Conservation (phyloP, 2,329 filamentous ascomycete species). For the Eurotiales sp. region DNA sequence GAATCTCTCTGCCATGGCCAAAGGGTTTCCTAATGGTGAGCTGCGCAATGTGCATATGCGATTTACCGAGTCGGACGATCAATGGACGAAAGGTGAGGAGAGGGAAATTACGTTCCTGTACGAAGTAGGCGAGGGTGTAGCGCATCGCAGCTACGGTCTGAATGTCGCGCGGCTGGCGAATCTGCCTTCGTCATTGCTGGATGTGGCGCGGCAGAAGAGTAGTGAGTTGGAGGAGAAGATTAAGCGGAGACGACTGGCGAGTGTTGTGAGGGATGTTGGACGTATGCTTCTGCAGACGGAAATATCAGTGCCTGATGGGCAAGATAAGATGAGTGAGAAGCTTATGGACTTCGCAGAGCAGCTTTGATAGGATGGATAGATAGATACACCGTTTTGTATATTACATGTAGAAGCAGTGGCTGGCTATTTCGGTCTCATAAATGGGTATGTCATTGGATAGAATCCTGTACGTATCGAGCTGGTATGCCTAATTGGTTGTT, state of each 20-base stretch:
- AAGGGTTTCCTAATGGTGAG: slow-evolving; percentile 61
- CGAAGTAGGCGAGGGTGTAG: slow-evolving; percentile 84
- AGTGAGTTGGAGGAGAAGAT: slow-evolving; percentile 73
- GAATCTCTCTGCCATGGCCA: slow-evolving; percentile 69
- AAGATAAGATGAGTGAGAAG: slow-evolving; percentile 27
- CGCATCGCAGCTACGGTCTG: slow-evolving; percentile 88
- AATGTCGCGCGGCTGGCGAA: slow-evolving; percentile 87
- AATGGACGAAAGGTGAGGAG: no score
- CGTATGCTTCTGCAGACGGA: slow-evolving; percentile 22
- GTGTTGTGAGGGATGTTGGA: slow-evolving; percentile 28
- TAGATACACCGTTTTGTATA: background rate
- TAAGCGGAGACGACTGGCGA: slow-evolving; percentile 56
- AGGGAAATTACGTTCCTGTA: slow-evolving; percentile 92
- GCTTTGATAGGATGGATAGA: slow-evolving; percentile 6
- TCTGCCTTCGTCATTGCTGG: slow-evolving; percentile 71
- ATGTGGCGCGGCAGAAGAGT: slow-evolving; percentile 76
- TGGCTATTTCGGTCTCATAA: no score
- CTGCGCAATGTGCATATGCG: slow-evolving; percentile 92
- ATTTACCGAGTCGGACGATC: slow-evolving; percentile 60
- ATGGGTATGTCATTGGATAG: no score
- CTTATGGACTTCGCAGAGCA: slow-evolving; percentile 19
- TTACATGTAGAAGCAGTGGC: no score
- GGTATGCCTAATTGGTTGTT: no score
- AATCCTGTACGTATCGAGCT: no score
- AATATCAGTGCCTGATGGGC: background rate